A percentile compares a stretch with the other conserved stretches of the same genome.
phyloP scores from a whole-genome alignment of 768 basidiomycete genomes.

The Rhodotorula sphaerocarpa region DNA sequence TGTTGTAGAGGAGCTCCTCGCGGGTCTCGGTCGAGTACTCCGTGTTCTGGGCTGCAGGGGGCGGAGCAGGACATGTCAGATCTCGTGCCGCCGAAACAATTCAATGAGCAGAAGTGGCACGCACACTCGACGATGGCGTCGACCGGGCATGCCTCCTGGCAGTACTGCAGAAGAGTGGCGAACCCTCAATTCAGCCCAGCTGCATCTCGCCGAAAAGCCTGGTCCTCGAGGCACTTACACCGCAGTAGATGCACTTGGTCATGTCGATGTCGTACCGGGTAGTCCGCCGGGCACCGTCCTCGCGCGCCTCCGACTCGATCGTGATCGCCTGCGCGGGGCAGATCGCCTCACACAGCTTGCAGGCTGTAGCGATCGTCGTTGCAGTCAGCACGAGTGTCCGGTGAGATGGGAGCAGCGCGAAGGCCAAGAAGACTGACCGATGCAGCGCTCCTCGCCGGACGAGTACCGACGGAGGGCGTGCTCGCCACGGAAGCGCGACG shows the following conservation, averaged over 20 bases:
- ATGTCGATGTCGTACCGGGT: constrained; percentile 99
- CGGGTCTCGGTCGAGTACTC: constrained; percentile 96
- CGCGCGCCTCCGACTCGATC: constrained; percentile 91
- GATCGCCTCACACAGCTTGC: constrained; percentile 98
- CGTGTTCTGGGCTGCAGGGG: constrained; percentile 74
- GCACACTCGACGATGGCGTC: constrained; percentile 99
- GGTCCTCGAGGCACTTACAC: no score
- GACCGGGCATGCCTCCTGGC: constrained; percentile 98
- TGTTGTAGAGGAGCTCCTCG: constrained; percentile 97
- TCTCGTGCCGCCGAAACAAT: neutral
- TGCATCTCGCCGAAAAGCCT: no score
- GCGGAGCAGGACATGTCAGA: neutral
- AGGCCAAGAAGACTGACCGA: constrained; percentile 55
- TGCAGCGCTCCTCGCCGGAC: constrained; percentile 96
- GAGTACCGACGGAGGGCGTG: constrained; percentile 94
- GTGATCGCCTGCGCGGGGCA: constrained; percentile 99
- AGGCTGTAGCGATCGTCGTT: constrained; percentile 70
- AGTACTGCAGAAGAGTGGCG: constrained; percentile 51
- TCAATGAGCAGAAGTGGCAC: constrained; percentile 13
- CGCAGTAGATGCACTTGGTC: constrained; percentile 99
- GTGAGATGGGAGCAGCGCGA: neutral
- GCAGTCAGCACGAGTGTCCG: no score
- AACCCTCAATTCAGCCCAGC: no score
- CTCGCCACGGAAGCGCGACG: constrained; percentile 95
- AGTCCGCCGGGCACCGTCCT: constrained; percentile 90